These are phyloP conservation scores for Mycosphaerella sp. DNA, from an alignment of 2,329 filamentous ascomycete species.

Conservation along the genomic window DNA sequence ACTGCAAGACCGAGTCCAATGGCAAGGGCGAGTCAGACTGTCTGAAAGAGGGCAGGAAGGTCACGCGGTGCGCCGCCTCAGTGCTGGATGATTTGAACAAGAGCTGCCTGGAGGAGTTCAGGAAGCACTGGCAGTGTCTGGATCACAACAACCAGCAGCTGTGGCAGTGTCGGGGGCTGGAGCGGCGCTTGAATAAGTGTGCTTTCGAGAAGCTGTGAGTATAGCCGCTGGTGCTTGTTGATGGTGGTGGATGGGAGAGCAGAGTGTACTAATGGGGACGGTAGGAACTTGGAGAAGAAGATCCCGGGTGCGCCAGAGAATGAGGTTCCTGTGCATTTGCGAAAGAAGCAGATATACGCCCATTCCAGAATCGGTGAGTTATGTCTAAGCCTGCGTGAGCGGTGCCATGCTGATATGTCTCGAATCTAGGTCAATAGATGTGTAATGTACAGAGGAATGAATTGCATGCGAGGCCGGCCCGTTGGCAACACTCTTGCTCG, in stretches of 20 bases:
- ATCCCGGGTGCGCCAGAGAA: slow-evolving; percentile 47
- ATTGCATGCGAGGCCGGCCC: not conserved
- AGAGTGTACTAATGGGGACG: not conserved
- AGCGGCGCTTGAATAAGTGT: slow-evolving; percentile 90
- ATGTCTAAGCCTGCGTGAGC: not conserved
- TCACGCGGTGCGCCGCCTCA: slow-evolving; percentile 91
- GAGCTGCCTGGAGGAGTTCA: slow-evolving; percentile 85
- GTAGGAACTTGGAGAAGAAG: slow-evolving; percentile 46
- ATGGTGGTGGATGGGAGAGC: not conserved
- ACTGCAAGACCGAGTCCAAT: slow-evolving; percentile 93
- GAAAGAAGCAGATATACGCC: slow-evolving; percentile 40
- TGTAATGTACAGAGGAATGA: slow-evolving; percentile 9
- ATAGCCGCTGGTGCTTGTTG: not conserved
- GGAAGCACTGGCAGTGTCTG: slow-evolving; percentile 88
- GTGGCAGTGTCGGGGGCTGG: slow-evolving; percentile 84
- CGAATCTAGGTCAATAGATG: slow-evolving; percentile 10
- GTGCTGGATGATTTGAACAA: slow-evolving; percentile 98
- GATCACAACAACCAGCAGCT: slow-evolving; percentile 98
- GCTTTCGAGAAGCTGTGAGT: slow-evolving; percentile 92
- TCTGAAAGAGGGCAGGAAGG: slow-evolving; percentile 91
- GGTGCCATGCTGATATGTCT: not conserved
- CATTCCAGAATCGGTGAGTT: slow-evolving; percentile 13
- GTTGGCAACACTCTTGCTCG: no score
- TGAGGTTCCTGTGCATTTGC: slow-evolving; percentile 45
- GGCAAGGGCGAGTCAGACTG: slow-evolving; percentile 90